Conservation (phyloP, 768 basidiomycete species). For the Crassisporium funariophilum region DNA sequence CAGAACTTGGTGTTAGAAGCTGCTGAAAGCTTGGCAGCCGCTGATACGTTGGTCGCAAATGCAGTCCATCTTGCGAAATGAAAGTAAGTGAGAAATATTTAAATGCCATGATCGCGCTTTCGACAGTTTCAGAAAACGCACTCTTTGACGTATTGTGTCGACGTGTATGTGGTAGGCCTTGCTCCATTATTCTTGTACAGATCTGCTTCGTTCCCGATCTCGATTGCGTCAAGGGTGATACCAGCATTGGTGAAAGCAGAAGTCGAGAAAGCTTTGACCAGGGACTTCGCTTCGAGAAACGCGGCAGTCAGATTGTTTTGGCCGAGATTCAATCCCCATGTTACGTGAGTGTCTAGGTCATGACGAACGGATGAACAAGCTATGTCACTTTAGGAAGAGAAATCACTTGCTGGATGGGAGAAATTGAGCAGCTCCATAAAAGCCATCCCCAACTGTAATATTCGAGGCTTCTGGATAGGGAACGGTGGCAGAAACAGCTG, state of each 20-base stretch:
- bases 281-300: slow-evolving; percentile 48
- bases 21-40: slow-evolving; percentile 37
- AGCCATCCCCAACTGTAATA: slow-evolving; percentile 60
- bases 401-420: slow-evolving; percentile 47
- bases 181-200: slow-evolving; percentile 50
- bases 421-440: slow-evolving; percentile 52
- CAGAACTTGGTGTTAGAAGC: slow-evolving; percentile 46
- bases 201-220: slow-evolving; percentile 67
- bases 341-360: slow-evolving; percentile 55
- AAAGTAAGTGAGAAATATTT: background rate
- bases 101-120: background rate
- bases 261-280: slow-evolving; percentile 50
- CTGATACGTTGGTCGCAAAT: slow-evolving; percentile 52
- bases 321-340: slow-evolving; percentile 72
- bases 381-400: background rate
- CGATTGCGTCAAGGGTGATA: slow-evolving; percentile 56
- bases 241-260: slow-evolving; percentile 37
- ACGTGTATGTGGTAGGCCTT: slow-evolving; percentile 36
- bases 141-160: slow-evolving; percentile 51
- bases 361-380: background rate
- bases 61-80: slow-evolving; percentile 47
- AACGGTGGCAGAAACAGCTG: slow-evolving; percentile 44
- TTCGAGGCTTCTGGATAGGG: slow-evolving; percentile 70
- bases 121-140: slow-evolving; percentile 26
- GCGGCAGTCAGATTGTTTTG: slow-evolving; percentile 50